Evolutionary conservation across 2,329 filamentous ascomycete species (phyloP).

Genomic region (Xylaria multiplex): DNA sequence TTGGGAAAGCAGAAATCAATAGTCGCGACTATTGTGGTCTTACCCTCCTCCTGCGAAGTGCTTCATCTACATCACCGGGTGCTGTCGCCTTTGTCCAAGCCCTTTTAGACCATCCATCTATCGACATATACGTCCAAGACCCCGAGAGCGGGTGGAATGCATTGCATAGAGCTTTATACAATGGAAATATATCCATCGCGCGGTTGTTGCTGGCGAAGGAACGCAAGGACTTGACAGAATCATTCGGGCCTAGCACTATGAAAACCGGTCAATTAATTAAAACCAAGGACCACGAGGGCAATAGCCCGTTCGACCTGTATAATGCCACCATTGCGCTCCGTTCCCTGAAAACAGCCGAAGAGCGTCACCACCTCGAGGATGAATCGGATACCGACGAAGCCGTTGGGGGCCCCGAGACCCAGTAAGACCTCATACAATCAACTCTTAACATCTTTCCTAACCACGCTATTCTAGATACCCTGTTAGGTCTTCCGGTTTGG

Average conservation of each 20-base stretch:
- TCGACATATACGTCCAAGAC: slow-evolving; percentile 89
- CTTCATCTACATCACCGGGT: slow-evolving; percentile 75
- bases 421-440: slow-evolving; percentile 40
- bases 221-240: slow-evolving; percentile 69
- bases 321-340: slow-evolving; percentile 84
- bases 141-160: slow-evolving; percentile 95
- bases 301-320: slow-evolving; percentile 94
- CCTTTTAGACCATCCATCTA: slow-evolving; percentile 81
- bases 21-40: slow-evolving; percentile 82
- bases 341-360: slow-evolving; percentile 60
- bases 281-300: slow-evolving; percentile 93
- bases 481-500: slow-evolving; percentile 51
- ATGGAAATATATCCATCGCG: slow-evolving; percentile 87
- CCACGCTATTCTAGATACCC: slow-evolving; percentile 42
- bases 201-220: slow-evolving; percentile 84
- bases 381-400: slow-evolving; percentile 67
- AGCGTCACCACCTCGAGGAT: slow-evolving; percentile 55
- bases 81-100: slow-evolving; percentile 80
- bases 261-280: slow-evolving; percentile 83
- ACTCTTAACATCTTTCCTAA: slow-evolving; percentile 20
- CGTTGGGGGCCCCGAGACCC: slow-evolving; percentile 44
- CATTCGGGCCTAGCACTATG: slow-evolving; percentile 66
- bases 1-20: slow-evolving; percentile 78
- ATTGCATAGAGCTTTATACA: slow-evolving; percentile 88
- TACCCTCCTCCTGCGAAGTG: slow-evolving; percentile 85